A percentile compares a stretch with the other conserved stretches of the same genome.
phyloP scores from a whole-genome alignment of 176 grass and related monocot species.

The Oryza rufipogon region DNA sequence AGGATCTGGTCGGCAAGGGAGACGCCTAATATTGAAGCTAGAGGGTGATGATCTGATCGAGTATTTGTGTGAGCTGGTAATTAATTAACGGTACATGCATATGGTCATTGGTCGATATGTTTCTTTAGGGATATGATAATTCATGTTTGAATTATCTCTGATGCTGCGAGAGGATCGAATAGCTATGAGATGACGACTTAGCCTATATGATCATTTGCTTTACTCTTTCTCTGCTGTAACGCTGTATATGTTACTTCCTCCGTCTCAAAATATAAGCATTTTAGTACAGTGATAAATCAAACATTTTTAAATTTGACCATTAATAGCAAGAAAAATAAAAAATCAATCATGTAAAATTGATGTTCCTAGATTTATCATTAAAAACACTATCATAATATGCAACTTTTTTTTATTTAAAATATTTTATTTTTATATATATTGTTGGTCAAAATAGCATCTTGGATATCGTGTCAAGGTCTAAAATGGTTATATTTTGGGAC shows the following conservation, averaged over 20 bases:
- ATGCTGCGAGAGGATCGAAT: constrained; percentile 9
- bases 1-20: constrained; percentile 15
- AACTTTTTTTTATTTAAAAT: too few species aligned
- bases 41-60: background rate
- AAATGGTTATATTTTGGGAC: too few species aligned
- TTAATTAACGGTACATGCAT: background rate
- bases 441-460: too few species aligned
- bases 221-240: background rate
- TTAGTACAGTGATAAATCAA: too few species aligned
- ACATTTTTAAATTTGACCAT: too few species aligned
- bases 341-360: too few species aligned
- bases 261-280: too few species aligned
- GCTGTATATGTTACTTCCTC: background rate
- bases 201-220: background rate
- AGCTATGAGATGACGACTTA: constrained; percentile 32
- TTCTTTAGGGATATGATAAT: constrained; percentile 8
- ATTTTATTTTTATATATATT: too few species aligned
- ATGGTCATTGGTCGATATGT: background rate
- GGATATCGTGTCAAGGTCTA: too few species aligned
- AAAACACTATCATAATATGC: too few species aligned
- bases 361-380: too few species aligned
- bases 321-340: too few species aligned
- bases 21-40: background rate
- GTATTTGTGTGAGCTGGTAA: background rate
- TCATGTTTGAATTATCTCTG: constrained; percentile 15